A percentile compares a stretch with the other conserved stretches of the same genome.
phyloP scores from a whole-genome alignment of 108 stramenopile genomes.

The Stephanodiscus triporus region DNA sequence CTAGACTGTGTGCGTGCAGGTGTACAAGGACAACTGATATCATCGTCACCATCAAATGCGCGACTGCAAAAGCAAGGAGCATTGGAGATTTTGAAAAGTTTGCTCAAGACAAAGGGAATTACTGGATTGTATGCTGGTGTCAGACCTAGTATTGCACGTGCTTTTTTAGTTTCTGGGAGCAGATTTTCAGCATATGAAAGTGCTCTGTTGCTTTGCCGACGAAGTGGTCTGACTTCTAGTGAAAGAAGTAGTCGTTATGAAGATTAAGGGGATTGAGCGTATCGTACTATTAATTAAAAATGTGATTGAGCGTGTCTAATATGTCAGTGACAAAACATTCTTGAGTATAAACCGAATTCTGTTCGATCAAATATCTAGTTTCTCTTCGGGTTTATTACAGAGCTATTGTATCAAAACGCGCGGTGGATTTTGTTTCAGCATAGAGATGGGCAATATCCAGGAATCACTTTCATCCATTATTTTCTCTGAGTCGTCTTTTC shows the following conservation, averaged over 20 bases:
- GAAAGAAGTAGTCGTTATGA: constrained; percentile 1
- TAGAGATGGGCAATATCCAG: neutral
- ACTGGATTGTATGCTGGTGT: constrained; percentile 87
- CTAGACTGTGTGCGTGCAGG: constrained; percentile 89
- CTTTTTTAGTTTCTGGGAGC: constrained; percentile 89
- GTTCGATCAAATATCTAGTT: neutral
- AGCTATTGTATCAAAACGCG: too few relatives aligned
- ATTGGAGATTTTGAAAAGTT: constrained; percentile 44
- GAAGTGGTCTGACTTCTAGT: constrained; percentile 38
- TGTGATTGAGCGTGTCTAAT: neutral
- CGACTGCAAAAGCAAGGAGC: constrained; percentile 50
- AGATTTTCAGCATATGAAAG: constrained; percentile 91
- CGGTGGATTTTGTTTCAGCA: neutral
- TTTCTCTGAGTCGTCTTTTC: constrained; percentile 15
- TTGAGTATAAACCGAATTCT: neutral
- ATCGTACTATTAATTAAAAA: constrained; percentile 29
- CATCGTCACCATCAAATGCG: constrained; percentile 15
- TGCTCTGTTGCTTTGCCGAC: constrained; percentile 68
- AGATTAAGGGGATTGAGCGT: constrained; percentile 31
- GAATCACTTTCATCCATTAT: too few relatives aligned
- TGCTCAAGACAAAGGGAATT: constrained; percentile 71
- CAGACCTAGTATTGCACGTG: constrained; percentile 76
- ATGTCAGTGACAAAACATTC: neutral
- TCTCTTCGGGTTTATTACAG: too few relatives aligned
- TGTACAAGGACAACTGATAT: constrained; percentile 70